Evolutionary conservation across 139 green algal genomes (phyloP).

Genomic region (Gonium pectorale): DNA sequence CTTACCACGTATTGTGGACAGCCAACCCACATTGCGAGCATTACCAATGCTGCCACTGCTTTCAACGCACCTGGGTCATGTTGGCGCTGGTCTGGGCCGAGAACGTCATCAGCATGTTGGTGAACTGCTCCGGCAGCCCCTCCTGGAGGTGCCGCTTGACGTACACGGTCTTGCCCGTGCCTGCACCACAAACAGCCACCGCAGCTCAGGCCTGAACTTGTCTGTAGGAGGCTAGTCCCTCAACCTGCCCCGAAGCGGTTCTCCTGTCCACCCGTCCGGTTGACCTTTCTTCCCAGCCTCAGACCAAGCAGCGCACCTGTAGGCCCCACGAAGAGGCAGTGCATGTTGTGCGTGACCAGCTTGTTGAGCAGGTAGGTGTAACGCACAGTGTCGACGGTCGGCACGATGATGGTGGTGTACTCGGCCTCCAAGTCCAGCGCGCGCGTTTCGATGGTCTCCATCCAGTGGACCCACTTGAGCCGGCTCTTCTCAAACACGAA

Average conservation of each 20-base stretch:
- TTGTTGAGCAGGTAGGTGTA: constrained; percentile 76
- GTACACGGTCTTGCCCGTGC: constrained; percentile 82
- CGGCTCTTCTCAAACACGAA: constrained; percentile 75
- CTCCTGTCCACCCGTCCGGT: no score
- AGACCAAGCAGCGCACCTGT: no score
- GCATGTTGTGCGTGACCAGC: constrained; percentile 70
- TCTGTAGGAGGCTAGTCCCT: no score
- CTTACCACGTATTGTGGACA: no score
- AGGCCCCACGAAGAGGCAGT: constrained; percentile 77
- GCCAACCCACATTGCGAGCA: no score
- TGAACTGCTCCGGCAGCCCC: constrained; percentile 48
- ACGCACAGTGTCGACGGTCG: constrained; percentile 75
- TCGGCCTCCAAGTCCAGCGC: constrained; percentile 62
- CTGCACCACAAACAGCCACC: no score
- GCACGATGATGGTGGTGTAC: constrained; percentile 83
- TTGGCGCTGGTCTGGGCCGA: constrained; percentile 84
- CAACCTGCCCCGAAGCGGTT: no score
- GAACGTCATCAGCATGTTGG: constrained; percentile 70
- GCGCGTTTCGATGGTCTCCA: constrained; percentile 66
- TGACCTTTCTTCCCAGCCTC: no score
- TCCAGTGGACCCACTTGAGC: constrained; percentile 73
- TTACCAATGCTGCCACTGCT: no score
- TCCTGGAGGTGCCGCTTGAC: constrained; percentile 61
- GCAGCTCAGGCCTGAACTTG: no score
- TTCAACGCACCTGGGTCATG: constrained; percentile 74